Percentiles rank a stretch among this genome's conserved stretches.
Evolutionary conservation across 352 stramenopile species (phyloP).

Genomic region (Blastocystis hominis): DNA sequence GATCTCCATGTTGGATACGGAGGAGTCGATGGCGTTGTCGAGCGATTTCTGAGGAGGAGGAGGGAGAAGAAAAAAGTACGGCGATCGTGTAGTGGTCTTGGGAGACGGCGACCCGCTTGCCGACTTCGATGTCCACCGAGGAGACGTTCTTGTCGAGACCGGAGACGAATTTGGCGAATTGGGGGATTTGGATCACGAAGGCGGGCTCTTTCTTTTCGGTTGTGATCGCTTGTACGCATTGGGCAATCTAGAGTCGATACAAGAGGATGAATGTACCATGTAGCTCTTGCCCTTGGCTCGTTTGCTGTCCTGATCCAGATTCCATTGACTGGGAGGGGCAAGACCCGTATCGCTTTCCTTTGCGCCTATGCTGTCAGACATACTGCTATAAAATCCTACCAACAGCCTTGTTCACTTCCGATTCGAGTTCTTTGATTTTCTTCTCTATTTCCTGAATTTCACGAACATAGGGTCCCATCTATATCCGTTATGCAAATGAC

Average conservation of each 20-base stretch:
- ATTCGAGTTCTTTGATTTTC: constrained; percentile 92
- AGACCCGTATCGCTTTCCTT: constrained; percentile 98
- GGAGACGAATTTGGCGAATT: constrained; percentile 99
- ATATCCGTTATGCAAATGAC: background rate
- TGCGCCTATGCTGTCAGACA: constrained; percentile 67
- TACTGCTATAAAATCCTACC: constrained; percentile 59
- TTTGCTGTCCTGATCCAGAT: constrained; percentile 97
- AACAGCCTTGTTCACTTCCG: constrained; percentile 78
- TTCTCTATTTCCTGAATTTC: constrained; percentile 92
- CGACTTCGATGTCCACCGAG: constrained; percentile 96
- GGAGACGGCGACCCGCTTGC: constrained; percentile 93
- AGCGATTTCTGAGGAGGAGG: constrained; percentile 73
- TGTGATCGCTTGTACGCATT: constrained; percentile 88
- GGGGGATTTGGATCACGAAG: constrained; percentile 99
- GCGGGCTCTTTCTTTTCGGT: constrained; percentile 81
- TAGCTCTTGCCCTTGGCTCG: constrained; percentile 93
- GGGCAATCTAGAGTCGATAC: constrained; percentile 72
- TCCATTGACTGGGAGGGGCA: constrained; percentile 90
- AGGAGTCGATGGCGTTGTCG: constrained; percentile 96
- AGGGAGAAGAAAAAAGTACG: background rate
- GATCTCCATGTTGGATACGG: constrained; percentile 90
- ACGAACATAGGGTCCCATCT: constrained; percentile 81
- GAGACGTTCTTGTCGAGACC: constrained; percentile 92
- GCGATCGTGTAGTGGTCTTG: constrained; percentile 46
- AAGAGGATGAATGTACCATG: constrained; percentile 9